Base-by-base conservation (phyloP, 306 rosid species). In the Senna tora region DNA sequence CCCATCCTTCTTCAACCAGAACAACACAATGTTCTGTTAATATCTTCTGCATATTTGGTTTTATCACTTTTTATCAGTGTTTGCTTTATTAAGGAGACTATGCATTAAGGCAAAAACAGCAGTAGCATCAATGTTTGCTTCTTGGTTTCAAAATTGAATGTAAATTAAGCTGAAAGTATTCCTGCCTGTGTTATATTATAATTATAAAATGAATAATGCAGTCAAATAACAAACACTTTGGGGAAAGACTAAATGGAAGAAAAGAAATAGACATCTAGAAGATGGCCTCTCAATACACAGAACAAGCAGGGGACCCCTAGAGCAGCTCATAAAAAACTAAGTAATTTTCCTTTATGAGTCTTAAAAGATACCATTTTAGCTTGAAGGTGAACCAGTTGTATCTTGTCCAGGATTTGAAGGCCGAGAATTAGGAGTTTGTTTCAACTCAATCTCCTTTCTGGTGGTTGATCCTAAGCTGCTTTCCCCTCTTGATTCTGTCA, bases 401-500 rank as follows among this genome's bases (percentile, higher is more conserved):
- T 75, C 66, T 49, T 84, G 78, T 77, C 82, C 81, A 41, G 80
- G 84, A 73, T 25, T 19, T 33, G 89, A 82, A 51, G 89, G 67
- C 9, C 81, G 77, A 7, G 90, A 85, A 85, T 90, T 78, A 21
- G 84, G 84, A 51, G 83, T 81, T 72, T 55, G 81, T 66, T 38
- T 70, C 8, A 46, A 63, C 76, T 77, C 85, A 21, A 76, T 59
- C 77, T 75, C 86, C 59, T 83, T 82, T 33, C 41, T 81, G 0
- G 36, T 81, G 0, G 36, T 42, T 33, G 76, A 51, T 36, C 68
- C 73, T 51, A 83, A 79, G 75, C 92, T 87, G 79, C 75, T 69
- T 72, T 80, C 89, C 49, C 86, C 84, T 65, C 93, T 79, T 71
- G 86, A 79, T 69, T 81, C 88, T 45, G 67, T 81, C 39, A 83